Conservation (phyloP, 768 basidiomycete genomes). For the Sporobolomyces roseus region DNA sequence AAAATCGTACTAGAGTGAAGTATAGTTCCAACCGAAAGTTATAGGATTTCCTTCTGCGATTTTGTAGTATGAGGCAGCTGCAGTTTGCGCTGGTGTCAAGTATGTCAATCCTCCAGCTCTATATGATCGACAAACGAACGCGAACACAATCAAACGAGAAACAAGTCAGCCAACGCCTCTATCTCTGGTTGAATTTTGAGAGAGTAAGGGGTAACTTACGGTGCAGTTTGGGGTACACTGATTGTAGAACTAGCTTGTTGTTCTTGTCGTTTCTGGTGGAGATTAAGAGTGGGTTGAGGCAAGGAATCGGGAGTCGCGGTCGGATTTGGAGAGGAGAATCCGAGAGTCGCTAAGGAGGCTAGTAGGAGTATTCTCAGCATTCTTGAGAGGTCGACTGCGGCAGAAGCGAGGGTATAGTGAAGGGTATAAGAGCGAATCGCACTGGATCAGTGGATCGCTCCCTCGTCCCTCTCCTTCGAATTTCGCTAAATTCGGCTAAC, state of each 20-base stretch:
- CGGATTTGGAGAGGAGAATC: background rate
- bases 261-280: conserved; percentile 4
- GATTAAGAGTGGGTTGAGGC: background rate
- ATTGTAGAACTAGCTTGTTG: background rate
- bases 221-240: conserved; percentile 10
- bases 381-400: no score
- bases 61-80: conserved; percentile 78
- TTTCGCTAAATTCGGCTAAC: no score
- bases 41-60: conserved; percentile 68
- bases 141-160: background rate
- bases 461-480: no score
- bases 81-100: conserved; percentile 74
- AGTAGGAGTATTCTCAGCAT: background rate
- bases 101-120: conserved; percentile 59
- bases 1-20: conserved; percentile 57
- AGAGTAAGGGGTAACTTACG: background rate
- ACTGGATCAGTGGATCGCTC: no score
- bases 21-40: conserved; percentile 90
- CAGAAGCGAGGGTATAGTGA: no score
- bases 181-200: no score
- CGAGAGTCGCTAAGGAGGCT: background rate
- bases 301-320: background rate
- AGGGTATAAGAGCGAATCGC: no score
- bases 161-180: conserved; percentile 6
- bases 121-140: conserved; percentile 23